Evolutionary conservation across 352 stramenopile genomes (phyloP).

Genomic region (Blastocystis sp.): DNA sequence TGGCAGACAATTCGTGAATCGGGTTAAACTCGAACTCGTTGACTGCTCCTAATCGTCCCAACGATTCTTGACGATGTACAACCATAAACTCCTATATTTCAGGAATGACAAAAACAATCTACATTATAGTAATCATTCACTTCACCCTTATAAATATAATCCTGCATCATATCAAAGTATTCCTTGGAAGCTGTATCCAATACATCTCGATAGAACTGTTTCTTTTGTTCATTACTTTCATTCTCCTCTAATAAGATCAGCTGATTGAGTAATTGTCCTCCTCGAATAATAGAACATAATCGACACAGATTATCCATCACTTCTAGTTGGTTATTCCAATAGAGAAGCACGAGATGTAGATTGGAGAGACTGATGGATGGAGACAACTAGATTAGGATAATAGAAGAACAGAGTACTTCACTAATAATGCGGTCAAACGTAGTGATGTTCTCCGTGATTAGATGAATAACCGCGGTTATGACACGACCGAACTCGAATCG

Average conservation of each 20-base stretch:
- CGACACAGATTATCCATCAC: slow-evolving; percentile 1
- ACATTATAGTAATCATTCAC: slow-evolving; percentile 19
- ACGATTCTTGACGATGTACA: background rate
- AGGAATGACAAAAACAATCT: background rate
- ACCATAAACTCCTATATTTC: slow-evolving; percentile 41
- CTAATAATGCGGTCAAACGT: background rate
- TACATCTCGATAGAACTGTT: background rate
- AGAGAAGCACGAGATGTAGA: slow-evolving; percentile 1
- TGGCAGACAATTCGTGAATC: slow-evolving; percentile 18
- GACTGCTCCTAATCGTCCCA: background rate
- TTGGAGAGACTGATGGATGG: background rate
- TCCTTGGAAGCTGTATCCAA: background rate
- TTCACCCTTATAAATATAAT: slow-evolving; percentile 17
- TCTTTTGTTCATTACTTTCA: slow-evolving; percentile 29
- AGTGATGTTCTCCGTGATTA: background rate
- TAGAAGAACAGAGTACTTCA: background rate
- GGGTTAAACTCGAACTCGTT: slow-evolving; percentile 43
- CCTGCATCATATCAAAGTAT: slow-evolving; percentile 51
- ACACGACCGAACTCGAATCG: background rate
- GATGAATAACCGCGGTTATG: background rate
- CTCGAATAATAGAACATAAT: background rate
- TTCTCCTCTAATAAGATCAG: slow-evolving; percentile 45
- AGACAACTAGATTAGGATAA: background rate
- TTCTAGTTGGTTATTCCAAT: background rate
- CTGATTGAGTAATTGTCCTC: slow-evolving; percentile 34